phyloP scores from a whole-genome alignment of 441 rosid species.

The Adansonia gregorii region DNA sequence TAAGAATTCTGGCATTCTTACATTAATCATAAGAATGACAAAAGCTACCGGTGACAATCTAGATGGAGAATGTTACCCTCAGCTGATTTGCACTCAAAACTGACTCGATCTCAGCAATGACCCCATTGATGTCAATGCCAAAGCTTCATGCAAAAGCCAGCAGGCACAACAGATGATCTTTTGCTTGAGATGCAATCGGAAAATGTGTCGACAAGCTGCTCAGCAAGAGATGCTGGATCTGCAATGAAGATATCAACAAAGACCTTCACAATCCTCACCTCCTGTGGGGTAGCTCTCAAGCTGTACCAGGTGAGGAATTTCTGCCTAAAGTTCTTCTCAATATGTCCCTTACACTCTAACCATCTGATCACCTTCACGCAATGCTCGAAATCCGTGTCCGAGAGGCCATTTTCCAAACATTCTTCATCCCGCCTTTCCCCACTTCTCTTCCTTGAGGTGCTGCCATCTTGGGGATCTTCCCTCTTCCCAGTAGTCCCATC shows the following conservation, averaged over 20 bases:
- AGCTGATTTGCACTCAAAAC: conserved; percentile 29
- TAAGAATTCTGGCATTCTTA: conserved; percentile 38
- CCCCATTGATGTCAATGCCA: conserved; percentile 64
- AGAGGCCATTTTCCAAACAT: conserved; percentile 40
- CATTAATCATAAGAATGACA: conserved; percentile 43
- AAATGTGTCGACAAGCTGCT: conserved; percentile 93
- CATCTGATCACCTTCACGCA: conserved; percentile 76
- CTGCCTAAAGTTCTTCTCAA: conserved; percentile 87
- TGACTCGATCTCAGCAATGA: background rate
- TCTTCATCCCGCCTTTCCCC: conserved; percentile 57
- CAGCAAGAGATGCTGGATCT: conserved; percentile 81
- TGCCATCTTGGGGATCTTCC: conserved; percentile 59
- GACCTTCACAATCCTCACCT: conserved; percentile 77
- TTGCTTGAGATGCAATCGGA: conserved; percentile 65
- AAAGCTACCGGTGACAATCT: conserved; percentile 32
- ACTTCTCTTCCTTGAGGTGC: conserved; percentile 58
- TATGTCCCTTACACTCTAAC: conserved; percentile 81
- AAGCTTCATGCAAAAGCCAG: conserved; percentile 91
- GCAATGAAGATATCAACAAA: conserved; percentile 70
- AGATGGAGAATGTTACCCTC: conserved; percentile 44
- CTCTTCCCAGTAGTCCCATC: conserved; percentile 43
- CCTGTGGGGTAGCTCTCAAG: conserved; percentile 77
- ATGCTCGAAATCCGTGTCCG: conserved; percentile 71
- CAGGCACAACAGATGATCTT: conserved; percentile 58
- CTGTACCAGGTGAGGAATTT: conserved; percentile 96